These are phyloP conservation scores for Trametes meyenii DNA, from an alignment of 768 basidiomycete genomes.

Conservation along the genomic window DNA sequence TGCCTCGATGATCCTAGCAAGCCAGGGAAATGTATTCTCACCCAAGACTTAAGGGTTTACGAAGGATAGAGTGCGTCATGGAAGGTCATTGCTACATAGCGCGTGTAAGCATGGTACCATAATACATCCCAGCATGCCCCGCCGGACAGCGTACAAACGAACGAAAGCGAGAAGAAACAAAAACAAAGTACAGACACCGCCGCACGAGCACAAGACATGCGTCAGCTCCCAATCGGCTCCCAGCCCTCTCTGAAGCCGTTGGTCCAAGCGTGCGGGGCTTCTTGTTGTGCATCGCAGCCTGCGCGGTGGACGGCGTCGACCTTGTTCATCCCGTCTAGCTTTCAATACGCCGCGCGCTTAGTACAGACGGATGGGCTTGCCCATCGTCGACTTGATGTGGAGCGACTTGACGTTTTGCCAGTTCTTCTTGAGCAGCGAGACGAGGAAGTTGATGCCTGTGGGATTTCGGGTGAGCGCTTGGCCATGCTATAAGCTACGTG, in stretches of 20 bases:
- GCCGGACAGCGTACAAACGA: conserved; percentile 9
- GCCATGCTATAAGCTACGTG: too few species aligned
- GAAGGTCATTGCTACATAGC: conserved; percentile 22
- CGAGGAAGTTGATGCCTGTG: conserved; percentile 97
- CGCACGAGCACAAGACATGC: conserved; percentile 35
- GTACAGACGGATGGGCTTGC: conserved; percentile 95
- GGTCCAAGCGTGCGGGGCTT: conserved; percentile 99
- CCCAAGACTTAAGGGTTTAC: not conserved
- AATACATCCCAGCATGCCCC: conserved; percentile 16
- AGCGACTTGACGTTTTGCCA: conserved; percentile 99
- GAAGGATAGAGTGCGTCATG: conserved; percentile 1
- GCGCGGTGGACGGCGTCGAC: conserved; percentile 7
- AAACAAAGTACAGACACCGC: conserved; percentile 24
- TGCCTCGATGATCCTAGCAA: too few species aligned
- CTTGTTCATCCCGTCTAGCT: not conserved
- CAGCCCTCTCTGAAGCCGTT: conserved; percentile 67
- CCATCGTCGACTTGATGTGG: conserved; percentile 99
- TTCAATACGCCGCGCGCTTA: conserved; percentile 40
- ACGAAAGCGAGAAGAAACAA: conserved; percentile 9
- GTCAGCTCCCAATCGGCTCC: conserved; percentile 93
- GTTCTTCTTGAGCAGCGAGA: conserved; percentile 99
- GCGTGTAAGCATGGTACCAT: conserved; percentile 18
- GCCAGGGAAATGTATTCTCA: too few species aligned
- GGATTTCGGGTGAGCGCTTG: too few species aligned
- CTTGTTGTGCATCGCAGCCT: conserved; percentile 82